Base-by-base conservation (phyloP, 495 filamentous ascomycete genomes). In the Pseudoneurospora amorphoporcata region DNA sequence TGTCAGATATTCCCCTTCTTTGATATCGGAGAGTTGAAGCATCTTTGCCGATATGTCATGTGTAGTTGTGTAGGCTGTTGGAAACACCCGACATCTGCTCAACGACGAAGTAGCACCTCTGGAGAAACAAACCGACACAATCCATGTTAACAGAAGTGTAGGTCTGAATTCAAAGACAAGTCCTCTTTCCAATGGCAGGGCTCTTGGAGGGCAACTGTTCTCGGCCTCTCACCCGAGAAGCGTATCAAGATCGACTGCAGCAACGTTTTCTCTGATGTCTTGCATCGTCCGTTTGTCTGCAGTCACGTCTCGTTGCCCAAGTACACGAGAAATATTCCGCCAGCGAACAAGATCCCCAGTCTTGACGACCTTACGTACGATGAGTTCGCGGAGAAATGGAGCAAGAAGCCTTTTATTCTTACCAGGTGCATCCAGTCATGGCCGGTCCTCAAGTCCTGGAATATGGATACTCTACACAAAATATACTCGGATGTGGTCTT, bases 231-330 rank as follows among this genome's bases (percentile, higher is more conserved):
- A 0, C 70, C 79, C 17, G 84, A 85, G 14, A 74, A 80, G 42
- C 80, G 81, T 41, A 80, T 84, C 29, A 81, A 81, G 69, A 84
- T 96, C 69, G 84, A 88, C 68, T 97, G 94, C 77, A 87, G 87
- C 35, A 88, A 89, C 76, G 87, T 99, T n/a, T 98, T 90, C 82
- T 97, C 95, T 12, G 95, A 99, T 81, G 87, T 90, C 39, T 86
- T 99, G 14, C 92, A 98, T 80, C 92, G 94, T 16, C 95, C 95
- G 0, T 98, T 96, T 79, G 91, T 91, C 76, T 98, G 95, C 83
- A 90, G 94, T 35, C 88, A 97, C 73, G 90, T 92, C 37, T 79
- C 87, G 1, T 78, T 97, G 40, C 75, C 79, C 9, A 89, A 88
- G 9, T 97, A 90, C 79, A 85, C 87, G 14, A 83, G 82, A 5